Percentiles rank a stretch among this genome's conserved stretches.
Conservation (phyloP, 1,284 basidiomycete species). For the Uromyces viciae-fabae region DNA sequence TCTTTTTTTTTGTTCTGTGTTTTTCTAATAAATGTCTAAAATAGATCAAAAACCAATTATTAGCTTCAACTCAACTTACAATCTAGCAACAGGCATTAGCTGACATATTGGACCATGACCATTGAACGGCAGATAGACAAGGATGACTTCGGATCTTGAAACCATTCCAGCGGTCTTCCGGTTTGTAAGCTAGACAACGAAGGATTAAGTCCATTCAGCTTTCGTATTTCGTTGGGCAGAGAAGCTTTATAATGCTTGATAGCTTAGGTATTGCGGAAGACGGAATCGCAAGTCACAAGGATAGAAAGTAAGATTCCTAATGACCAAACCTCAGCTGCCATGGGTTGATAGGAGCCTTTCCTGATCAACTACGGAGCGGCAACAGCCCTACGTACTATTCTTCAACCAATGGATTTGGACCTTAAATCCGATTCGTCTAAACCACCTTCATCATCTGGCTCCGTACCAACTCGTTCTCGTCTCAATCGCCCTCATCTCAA, state of each 20-base stretch:
- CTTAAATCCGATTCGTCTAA: no score
- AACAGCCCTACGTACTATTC: no score
- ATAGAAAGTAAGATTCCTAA: slow-evolving; percentile 53
- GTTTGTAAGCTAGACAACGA: slow-evolving; percentile 37
- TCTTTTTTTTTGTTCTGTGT: slow-evolving; percentile 8
- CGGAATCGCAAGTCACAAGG: slow-evolving; percentile 48
- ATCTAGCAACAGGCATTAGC: slow-evolving; percentile 20
- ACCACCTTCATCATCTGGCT: no score
- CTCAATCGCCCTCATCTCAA: slow-evolving; percentile 21
- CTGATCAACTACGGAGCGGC: slow-evolving; percentile 52
- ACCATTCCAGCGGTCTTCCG: slow-evolving; percentile 38
- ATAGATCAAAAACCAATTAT: no score
- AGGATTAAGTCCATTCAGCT: slow-evolving; percentile 39
- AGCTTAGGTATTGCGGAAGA: slow-evolving; percentile 37
- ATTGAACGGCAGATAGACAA: slow-evolving; percentile 30
- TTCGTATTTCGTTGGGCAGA: neutral
- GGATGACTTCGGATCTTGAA: slow-evolving; percentile 39
- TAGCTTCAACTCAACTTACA: slow-evolving; percentile 9
- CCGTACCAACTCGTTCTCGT: no score
- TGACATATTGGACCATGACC: slow-evolving; percentile 31
- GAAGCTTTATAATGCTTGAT: slow-evolving; percentile 38
- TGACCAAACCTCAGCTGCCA: slow-evolving; percentile 53
- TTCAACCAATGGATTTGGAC: no score
- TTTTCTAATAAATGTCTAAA: no score
- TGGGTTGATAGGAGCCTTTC: slow-evolving; percentile 52